Conservation (phyloP, 768 basidiomycete species). For the Candolleomyces eurysporus region DNA sequence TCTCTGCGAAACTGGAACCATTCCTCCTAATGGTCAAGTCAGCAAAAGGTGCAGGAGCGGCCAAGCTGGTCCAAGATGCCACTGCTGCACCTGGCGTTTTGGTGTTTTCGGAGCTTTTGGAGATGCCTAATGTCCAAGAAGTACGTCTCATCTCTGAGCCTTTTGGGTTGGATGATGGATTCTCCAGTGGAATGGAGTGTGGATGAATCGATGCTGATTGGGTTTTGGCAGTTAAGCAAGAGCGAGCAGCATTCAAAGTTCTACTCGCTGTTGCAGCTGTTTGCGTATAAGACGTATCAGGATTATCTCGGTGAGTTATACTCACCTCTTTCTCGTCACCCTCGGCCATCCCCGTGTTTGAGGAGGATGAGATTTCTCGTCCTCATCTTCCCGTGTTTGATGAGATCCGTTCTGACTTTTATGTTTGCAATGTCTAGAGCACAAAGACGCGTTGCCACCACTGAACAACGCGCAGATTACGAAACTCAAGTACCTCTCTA, state of each 20-base stretch:
- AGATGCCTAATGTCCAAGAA: constrained; percentile 80
- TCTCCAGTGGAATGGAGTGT: not conserved
- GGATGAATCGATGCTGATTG: not conserved
- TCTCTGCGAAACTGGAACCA: constrained; percentile 76
- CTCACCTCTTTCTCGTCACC: not conserved
- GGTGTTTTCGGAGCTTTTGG: constrained; percentile 87
- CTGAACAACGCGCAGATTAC: constrained; percentile 71
- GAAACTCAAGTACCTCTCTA: constrained; percentile 92
- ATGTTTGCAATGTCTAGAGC: constrained; percentile 41
- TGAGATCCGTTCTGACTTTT: not conserved
- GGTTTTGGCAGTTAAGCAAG: constrained; percentile 54
- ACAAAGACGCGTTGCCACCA: constrained; percentile 63
- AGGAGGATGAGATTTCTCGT: not conserved
- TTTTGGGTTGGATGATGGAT: not conserved
- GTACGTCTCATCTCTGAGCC: constrained; percentile 38
- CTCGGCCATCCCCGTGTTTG: not conserved
- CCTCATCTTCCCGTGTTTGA: too few relatives aligned
- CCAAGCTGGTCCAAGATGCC: constrained; percentile 83
- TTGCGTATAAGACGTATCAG: constrained; percentile 84
- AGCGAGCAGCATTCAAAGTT: constrained; percentile 63
- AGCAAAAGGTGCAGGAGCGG: constrained; percentile 88
- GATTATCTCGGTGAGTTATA: constrained; percentile 71
- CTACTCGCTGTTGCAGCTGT: constrained; percentile 73
- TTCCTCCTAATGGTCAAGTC: constrained; percentile 91
- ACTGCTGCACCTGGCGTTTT: constrained; percentile 89